phyloP scores from a whole-genome alignment of 345 rosid genomes.

The Ceriops zippeliana region DNA sequence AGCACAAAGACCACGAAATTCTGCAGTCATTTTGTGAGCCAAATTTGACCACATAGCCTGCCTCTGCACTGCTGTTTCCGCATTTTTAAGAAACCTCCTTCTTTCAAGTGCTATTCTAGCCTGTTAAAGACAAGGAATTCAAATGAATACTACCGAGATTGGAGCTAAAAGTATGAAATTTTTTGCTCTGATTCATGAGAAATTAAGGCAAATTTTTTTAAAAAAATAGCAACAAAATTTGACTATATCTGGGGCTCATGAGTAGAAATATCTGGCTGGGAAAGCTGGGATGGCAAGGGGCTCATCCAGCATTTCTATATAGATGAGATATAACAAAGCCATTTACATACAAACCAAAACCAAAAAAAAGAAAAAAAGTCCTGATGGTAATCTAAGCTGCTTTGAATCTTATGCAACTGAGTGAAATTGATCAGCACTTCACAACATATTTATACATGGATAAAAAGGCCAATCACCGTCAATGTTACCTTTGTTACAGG shows the following conservation, averaged over 20 bases:
- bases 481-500: conserved; percentile 84
- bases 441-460: not conserved
- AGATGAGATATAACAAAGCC: not conserved
- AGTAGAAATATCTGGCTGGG: too few relatives aligned
- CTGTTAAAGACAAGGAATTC: conserved; percentile 37
- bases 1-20: conserved; percentile 98
- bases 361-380: not conserved
- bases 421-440: not conserved
- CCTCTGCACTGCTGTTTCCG: conserved; percentile 89
- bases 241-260: too few relatives aligned
- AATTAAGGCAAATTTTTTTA: not conserved
- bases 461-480: not conserved
- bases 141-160: conserved; percentile 12
- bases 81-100: conserved; percentile 84
- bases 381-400: too few relatives aligned
- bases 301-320: not conserved
- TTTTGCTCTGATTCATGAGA: not conserved
- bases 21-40: conserved; percentile 99
- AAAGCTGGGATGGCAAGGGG: too few relatives aligned
- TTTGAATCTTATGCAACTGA: not conserved
- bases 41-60: conserved; percentile 99
- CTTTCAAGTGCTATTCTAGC: conserved; percentile 98
- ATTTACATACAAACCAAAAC: not conserved
- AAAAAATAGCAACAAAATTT: too few relatives aligned
- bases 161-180: not conserved